Percentiles rank a stretch among this genome's conserved stretches.
phyloP scores from a whole-genome alignment of 768 basidiomycete genomes.

The Collybiopsis confluens region DNA sequence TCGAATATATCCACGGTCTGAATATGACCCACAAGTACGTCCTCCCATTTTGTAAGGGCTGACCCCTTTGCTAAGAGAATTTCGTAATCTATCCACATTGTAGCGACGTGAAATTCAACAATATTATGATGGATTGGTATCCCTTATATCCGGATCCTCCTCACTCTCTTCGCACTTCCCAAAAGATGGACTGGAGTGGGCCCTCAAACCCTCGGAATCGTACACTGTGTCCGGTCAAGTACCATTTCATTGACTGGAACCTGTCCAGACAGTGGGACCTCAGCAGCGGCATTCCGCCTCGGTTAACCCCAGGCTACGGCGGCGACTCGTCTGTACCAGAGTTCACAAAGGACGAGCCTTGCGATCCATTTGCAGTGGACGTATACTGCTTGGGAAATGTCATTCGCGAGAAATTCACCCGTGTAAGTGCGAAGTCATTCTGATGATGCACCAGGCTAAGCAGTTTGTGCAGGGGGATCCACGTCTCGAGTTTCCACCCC shows the following conservation, averaged over 20 bases:
- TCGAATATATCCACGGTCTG: constrained; percentile 16
- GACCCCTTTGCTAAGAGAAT: too few species aligned
- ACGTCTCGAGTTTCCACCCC: background rate
- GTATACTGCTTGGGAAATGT: constrained; percentile 41
- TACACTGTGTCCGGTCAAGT: constrained; percentile 26
- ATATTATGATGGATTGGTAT: constrained; percentile 5
- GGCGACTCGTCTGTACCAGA: constrained; percentile 42
- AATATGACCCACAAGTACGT: constrained; percentile 15
- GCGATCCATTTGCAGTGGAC: constrained; percentile 40
- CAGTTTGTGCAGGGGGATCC: background rate
- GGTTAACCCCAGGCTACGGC: constrained; percentile 26
- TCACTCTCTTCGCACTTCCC: background rate
- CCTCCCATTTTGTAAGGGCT: background rate
- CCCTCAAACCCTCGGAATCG: constrained; percentile 16
- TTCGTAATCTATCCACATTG: background rate
- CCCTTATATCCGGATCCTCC: background rate
- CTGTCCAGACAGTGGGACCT: constrained; percentile 25
- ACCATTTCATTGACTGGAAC: constrained; percentile 37
- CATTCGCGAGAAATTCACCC: constrained; percentile 14
- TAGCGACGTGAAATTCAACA: background rate
- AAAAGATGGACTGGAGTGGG: background rate
- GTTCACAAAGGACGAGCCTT: constrained; percentile 17
- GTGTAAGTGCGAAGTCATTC: background rate
- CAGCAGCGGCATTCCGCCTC: constrained; percentile 16
- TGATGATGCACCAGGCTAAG: too few species aligned